Base-by-base conservation (phyloP, 176 grass and related monocot species). In the Oropetium thomaeum region DNA sequence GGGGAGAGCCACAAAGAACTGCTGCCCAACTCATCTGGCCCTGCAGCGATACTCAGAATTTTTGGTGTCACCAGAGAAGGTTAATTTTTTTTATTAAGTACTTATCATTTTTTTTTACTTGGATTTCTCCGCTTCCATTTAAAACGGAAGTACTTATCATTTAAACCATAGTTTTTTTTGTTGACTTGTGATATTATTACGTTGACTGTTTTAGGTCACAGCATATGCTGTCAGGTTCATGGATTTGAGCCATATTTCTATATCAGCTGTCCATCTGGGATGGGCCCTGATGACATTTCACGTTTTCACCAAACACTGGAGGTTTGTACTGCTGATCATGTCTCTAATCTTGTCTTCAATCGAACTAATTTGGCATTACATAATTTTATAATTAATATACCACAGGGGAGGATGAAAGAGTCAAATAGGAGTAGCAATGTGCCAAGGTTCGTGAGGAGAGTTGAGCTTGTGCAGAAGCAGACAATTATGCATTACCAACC, bases 211-310 rank as follows among this genome's bases (percentile, higher is more conserved):
- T 72, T 82, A 98, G 91, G 91, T 74, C 84, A 95, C 44, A 94
- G 91, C 76, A 77, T 98, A 49, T 98, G 96, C 84, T 98, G 96
- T 67, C 86, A 90, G 73, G 91, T 98, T 52, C 96, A 98, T 81
- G 91, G 91, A 17, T 98, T 98, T 79, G 91, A 98, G 69, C 96
- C 96, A 42, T 98, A 98, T 81, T 98, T 98, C 65, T 98, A 95
- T 39, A 86, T 98, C 31, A 65, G 76, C 32, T 98, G 91, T 59
- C 89, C 89, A 17, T 45, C 70, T 44, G 89, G 91, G 69, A 98
- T 98, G 96, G 87, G 89, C 3, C 89, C 89, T 84, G 91, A 98
- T 70, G 91, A 98, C 81, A 95, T 98, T 73, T 86, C 96, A 74
- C 83, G 53, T 62, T 95, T 98, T 70, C 89, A 94, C 60, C 86